Base-by-base conservation (phyloP, 345 rosid species). In the Eucalyptus erythrocorys region DNA sequence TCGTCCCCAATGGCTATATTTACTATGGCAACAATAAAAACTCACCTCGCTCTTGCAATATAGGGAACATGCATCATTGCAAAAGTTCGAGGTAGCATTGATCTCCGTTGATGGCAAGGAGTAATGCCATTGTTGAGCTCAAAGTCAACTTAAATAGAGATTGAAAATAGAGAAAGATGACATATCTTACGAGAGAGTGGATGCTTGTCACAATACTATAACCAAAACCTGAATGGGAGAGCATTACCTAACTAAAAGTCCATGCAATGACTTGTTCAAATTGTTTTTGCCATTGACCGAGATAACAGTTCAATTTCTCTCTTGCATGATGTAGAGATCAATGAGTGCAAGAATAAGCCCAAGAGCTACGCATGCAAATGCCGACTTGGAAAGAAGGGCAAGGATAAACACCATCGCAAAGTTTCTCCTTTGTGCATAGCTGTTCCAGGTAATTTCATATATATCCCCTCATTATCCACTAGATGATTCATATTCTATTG, bases 171-270 rank as follows among this genome's bases (percentile, higher is more conserved):
- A 61, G 34, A 61, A 61, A 61, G 15, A 30, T 27, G 32, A 61
- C 0, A 61, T 0, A 61, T 27, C 68, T 30, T 27, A 13, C 27
- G 24, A 61, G 34, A 61, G 32, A 61, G 68, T 61, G 32, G 0
- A 27, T 1, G 1, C 4, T 8, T 27, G 32, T 61, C 68, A 61
- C 17, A 6, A 30, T 61, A 27, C 32, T 27, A 0, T 59, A 61
- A 6, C 0, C 0, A 4, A 61, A 61, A 61, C 16, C 0, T 30
- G 0, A 13, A 61, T 30, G 1, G 34, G 17, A 0, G 7, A 59
- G 34, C 68, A 30, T 61, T 61, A 30, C 0, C 17, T 0, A 1
- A 27, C 17, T 61, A 30, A 30, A 21, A 61, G 15, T 61, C 34
- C 68, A 30, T 12, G 32, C 68, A 59, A 27, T 0, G 32, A 59